These are phyloP conservation scores for Zygosaccharomyces bailii DNA, from an alignment of 805 yeast species.

Conservation along the genomic window DNA sequence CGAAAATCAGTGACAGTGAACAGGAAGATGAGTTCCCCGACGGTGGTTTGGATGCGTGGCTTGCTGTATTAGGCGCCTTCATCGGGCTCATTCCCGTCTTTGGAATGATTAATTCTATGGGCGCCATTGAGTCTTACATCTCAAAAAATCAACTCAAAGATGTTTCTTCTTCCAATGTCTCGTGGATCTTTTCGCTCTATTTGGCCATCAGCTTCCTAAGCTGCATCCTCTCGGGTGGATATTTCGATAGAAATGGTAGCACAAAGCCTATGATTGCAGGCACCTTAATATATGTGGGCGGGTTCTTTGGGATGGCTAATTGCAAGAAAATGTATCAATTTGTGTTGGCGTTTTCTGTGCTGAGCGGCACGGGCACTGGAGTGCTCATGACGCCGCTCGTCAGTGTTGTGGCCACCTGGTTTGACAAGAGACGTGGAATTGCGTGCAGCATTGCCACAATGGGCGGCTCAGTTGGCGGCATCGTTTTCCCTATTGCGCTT, in stretches of 20 bases:
- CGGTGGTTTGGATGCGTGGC: constrained; percentile 57
- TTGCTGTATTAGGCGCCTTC: constrained; percentile 58
- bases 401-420: constrained; percentile 66
- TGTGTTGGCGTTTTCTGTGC: constrained; percentile 53
- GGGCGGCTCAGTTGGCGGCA: constrained; percentile 60
- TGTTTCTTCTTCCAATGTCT: constrained; percentile 47
- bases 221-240: constrained; percentile 54
- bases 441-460: constrained; percentile 50
- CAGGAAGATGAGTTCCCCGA: constrained; percentile 41
- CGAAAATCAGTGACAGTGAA: constrained; percentile 9
- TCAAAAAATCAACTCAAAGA: constrained; percentile 49
- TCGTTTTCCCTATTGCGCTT: constrained; percentile 52
- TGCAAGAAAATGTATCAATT: constrained; percentile 56
- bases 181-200: constrained; percentile 69
- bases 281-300: constrained; percentile 45
- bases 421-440: constrained; percentile 53
- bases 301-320: constrained; percentile 54
- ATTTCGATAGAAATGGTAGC: constrained; percentile 63
- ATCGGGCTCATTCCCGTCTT: constrained; percentile 56
- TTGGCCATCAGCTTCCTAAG: constrained; percentile 49
- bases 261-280: constrained; percentile 44
- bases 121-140: constrained; percentile 65
- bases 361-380: constrained; percentile 58
- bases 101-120: constrained; percentile 59
- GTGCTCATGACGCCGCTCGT: constrained; percentile 58